Evolutionary conservation across 2,329 filamentous ascomycete species (phyloP).

Genomic region (Trichophyton mentagrophytes): DNA sequence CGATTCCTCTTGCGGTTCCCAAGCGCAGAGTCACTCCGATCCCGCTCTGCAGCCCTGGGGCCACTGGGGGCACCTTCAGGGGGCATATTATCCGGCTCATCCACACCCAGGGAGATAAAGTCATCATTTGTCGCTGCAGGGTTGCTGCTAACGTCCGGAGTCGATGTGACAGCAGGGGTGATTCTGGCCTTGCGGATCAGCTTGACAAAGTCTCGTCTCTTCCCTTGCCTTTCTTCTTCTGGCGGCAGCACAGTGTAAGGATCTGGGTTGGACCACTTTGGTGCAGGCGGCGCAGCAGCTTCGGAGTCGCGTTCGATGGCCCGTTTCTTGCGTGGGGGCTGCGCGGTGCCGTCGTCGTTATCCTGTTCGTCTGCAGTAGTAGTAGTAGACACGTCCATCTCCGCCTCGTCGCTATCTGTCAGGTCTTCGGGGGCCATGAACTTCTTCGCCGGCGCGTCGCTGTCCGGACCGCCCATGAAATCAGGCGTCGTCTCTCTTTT

Average conservation of each 20-base stretch:
- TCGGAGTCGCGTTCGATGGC: constrained; percentile 17
- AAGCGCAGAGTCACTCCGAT: constrained; percentile 34
- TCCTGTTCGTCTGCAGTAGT: constrained; percentile 21
- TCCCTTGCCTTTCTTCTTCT: constrained; percentile 56
- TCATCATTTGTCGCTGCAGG: constrained; percentile 53
- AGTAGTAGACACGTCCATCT: constrained; percentile 30
- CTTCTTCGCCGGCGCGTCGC: constrained; percentile 22
- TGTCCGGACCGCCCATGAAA: constrained; percentile 17
- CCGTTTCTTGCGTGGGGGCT: constrained; percentile 28
- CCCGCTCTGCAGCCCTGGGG: constrained; percentile 17
- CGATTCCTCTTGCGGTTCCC: constrained; percentile 62
- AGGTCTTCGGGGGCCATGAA: constrained; percentile 28
- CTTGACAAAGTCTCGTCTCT: constrained; percentile 78
- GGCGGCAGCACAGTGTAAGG: constrained; percentile 82
- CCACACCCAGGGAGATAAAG: constrained; percentile 61
- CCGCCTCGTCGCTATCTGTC: constrained; percentile 35
- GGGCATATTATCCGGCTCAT: constrained; percentile 18
- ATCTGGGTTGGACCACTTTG: constrained; percentile 93
- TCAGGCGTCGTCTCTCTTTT: constrained; percentile 28
- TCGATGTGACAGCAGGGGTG: constrained; percentile 28
- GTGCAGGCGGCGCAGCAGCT: constrained; percentile 26
- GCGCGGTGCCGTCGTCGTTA: constrained; percentile 19
- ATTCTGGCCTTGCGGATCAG: constrained; percentile 81
- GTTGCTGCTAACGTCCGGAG: constrained; percentile 40
- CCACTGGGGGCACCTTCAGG: constrained; percentile 28